These are phyloP conservation scores for Pseudoturritis turrita DNA, from an alignment of 345 rosid genomes.

Conservation along the genomic window DNA sequence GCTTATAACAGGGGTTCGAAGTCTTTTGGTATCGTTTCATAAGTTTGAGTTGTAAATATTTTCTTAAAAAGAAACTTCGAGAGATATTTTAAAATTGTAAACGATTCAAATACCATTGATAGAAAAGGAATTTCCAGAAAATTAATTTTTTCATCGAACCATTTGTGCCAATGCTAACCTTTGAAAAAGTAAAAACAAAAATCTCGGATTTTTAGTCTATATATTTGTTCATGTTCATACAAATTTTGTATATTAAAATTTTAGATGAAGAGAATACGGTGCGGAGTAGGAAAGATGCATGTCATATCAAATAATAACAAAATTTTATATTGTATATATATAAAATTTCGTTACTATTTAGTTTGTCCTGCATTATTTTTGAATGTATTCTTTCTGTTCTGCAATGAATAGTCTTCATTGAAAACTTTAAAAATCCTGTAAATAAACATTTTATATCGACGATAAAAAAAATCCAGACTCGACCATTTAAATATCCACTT, in stretches of 20 bases:
- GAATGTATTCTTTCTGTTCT: too few relatives aligned
- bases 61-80: neutral
- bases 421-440: neutral
- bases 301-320: too few relatives aligned
- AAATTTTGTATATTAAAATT: neutral
- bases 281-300: too few relatives aligned
- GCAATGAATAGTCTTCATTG: too few relatives aligned
- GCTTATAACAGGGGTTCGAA: too few relatives aligned
- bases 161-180: neutral
- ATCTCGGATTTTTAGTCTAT: neutral
- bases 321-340: too few relatives aligned
- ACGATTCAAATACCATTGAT: neutral
- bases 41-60: neutral
- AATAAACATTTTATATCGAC: neutral
- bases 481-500: neutral
- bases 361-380: too few relatives aligned
- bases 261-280: too few relatives aligned
- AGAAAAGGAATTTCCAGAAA: neutral
- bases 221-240: neutral
- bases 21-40: neutral
- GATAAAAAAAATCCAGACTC: neutral
- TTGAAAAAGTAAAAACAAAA: too few relatives aligned
- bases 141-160: neutral
- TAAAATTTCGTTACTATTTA: too few relatives aligned
- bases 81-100: neutral